These are phyloP conservation scores for Xylaria curta DNA, from an alignment of 495 filamentous ascomycete genomes.

Conservation along the genomic window DNA sequence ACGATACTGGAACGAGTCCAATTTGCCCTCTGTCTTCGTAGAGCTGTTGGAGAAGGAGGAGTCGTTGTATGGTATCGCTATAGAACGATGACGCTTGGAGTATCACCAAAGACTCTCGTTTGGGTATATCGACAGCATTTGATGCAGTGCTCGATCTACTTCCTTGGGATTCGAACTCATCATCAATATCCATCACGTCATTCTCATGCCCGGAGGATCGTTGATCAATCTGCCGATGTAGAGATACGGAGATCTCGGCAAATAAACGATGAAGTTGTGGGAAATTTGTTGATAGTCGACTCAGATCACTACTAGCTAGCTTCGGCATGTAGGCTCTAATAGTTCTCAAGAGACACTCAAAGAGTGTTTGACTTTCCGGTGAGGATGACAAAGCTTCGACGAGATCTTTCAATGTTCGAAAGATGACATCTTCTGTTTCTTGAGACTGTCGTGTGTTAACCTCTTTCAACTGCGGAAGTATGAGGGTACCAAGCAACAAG, in stretches of 20 bases:
- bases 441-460: slow-evolving; percentile 48
- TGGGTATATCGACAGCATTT: slow-evolving; percentile 45
- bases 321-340: slow-evolving; percentile 48
- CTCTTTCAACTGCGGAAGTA: slow-evolving; percentile 51
- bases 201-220: slow-evolving; percentile 39
- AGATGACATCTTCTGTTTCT: slow-evolving; percentile 46
- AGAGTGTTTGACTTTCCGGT: slow-evolving; percentile 43
- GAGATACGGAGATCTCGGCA: slow-evolving; percentile 47
- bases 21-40: slow-evolving; percentile 43
- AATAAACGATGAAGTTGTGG: slow-evolving; percentile 47
- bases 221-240: slow-evolving; percentile 50
- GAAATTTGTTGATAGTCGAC: slow-evolving; percentile 39
- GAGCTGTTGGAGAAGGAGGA: slow-evolving; percentile 50
- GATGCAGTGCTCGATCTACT: slow-evolving; percentile 48
- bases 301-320: slow-evolving; percentile 39
- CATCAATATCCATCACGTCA: slow-evolving; percentile 82
- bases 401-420: slow-evolving; percentile 41
- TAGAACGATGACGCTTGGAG: slow-evolving; percentile 58
- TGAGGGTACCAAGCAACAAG: slow-evolving; percentile 48
- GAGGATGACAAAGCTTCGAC: slow-evolving; percentile 44
- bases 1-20: slow-evolving; percentile 44
- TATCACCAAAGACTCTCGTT: slow-evolving; percentile 54
- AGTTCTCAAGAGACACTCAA: slow-evolving; percentile 44
- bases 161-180: slow-evolving; percentile 64
- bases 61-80: slow-evolving; percentile 45